Evolutionary conservation across 1,284 basidiomycete genomes (phyloP), one percentile per base, ranked within the genome.

Genomic region (Salmacisia buchloeana): DNA sequence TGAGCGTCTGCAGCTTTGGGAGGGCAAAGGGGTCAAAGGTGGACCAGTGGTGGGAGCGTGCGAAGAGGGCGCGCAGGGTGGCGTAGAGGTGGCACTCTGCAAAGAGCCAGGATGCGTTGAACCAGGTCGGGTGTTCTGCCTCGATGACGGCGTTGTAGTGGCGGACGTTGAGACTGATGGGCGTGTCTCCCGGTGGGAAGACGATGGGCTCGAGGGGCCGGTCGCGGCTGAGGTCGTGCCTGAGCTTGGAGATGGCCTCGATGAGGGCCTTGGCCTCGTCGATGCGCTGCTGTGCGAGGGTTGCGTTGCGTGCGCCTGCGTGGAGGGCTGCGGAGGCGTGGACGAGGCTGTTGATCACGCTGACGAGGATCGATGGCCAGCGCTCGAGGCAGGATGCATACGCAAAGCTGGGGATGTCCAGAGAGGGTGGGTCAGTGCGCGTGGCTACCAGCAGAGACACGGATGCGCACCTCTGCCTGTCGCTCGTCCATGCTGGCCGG

Each of bases 321-420:
- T n/a, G n/a, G 45, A 80, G 74, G 10, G 68, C 66, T 60, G 75
- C 63, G 63, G 77, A 77, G 60, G 77, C 69, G 58, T 84, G 84
- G 72, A 87, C 85, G 49, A 92, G 80, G 56, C 85, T 85, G 76
- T 91, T 88, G 69, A 92, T 87, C 63, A 91, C 84, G 63, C 85
- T 84, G 5, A 91, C 91, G 57, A 93, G 83, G 70, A 94, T 97
- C 34, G 89, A 84, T 0, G 94, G 94, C 94, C 94, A 97, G 63
- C 92, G 84, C 78, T 84, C 83, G 60, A 83, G 71, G 7, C 86
- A 83, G 2, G 85, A 86, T 56, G 85, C 83, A 66, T 85, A 87
- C 58, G 86, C 89, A 63, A 77, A 80, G 82, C 74, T 67, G 58
- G 9, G 31, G 7, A 12, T 9, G 45, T 15, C 13, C 13, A 46